Evolutionary conservation across 2,329 filamentous ascomycete species (phyloP).

Genomic region (Hysterium pulicare): DNA sequence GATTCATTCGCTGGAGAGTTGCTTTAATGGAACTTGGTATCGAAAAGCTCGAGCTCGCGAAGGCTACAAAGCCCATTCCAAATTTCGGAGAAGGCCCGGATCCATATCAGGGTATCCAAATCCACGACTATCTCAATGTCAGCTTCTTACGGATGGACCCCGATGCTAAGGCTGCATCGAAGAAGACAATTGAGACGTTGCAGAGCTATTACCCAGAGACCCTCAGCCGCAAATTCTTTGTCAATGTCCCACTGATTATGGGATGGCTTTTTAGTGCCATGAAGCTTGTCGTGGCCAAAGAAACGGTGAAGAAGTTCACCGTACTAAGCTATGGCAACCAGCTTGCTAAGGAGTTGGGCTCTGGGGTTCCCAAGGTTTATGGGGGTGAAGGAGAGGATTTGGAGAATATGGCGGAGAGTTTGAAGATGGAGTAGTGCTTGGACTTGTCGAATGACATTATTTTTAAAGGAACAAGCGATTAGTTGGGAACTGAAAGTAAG

Average conservation of each 20-base stretch:
- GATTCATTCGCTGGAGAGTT: slow-evolving; percentile 86
- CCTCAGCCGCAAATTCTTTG: slow-evolving; percentile 87
- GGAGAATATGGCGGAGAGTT: slow-evolving; percentile 41
- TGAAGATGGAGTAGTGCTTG: slow-evolving; percentile 25
- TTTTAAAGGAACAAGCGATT: no score
- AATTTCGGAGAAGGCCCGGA: slow-evolving; percentile 65
- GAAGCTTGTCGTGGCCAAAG: slow-evolving; percentile 46
- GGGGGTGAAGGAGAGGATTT: slow-evolving; percentile 67
- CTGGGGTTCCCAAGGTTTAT: slow-evolving; percentile 69
- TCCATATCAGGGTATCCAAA: slow-evolving; percentile 85
- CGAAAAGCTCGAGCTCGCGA: slow-evolving; percentile 65
- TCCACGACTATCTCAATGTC: slow-evolving; percentile 89
- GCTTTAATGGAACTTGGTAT: slow-evolving; percentile 87
- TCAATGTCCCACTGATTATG: slow-evolving; percentile 91
- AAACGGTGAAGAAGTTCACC: slow-evolving; percentile 49
- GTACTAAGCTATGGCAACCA: slow-evolving; percentile 58
- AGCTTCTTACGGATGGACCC: slow-evolving; percentile 82
- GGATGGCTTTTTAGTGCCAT: slow-evolving; percentile 61
- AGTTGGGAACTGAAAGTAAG: no score
- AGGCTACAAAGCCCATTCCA: slow-evolving; percentile 67
- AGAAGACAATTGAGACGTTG: slow-evolving; percentile 78
- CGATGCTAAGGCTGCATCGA: slow-evolving; percentile 69
- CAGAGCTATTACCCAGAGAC: slow-evolving; percentile 84
- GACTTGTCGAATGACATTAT: no score
- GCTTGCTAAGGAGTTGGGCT: slow-evolving; percentile 63